phyloP scores from a whole-genome alignment of 2,329 filamentous ascomycete genomes.

The Paecilomyces variotii region DNA sequence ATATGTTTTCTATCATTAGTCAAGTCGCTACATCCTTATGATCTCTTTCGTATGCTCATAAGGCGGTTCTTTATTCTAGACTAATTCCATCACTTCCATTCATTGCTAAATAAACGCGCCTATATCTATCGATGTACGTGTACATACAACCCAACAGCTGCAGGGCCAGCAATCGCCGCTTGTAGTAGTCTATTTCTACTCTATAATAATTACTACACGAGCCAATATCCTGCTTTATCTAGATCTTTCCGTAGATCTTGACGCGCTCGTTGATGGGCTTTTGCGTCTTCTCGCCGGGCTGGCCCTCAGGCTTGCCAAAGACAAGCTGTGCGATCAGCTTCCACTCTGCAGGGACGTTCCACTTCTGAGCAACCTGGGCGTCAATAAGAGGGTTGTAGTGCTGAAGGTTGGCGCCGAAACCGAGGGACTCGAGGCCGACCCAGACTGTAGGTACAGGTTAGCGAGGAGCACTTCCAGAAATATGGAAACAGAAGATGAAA shows the following conservation, averaged over 20 bases:
- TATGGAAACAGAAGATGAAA: background rate
- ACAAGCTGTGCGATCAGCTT: slow-evolving; percentile 75
- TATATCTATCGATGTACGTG: background rate
- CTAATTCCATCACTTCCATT: background rate
- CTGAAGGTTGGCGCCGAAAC: slow-evolving; percentile 81
- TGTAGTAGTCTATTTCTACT: background rate
- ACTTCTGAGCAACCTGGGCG: slow-evolving; percentile 58
- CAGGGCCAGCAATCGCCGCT: background rate
- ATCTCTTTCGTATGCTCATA: too few relatives aligned
- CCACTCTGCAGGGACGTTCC: slow-evolving; percentile 66
- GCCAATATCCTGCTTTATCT: background rate
- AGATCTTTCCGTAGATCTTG: slow-evolving; percentile 49
- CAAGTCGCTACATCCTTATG: background rate
- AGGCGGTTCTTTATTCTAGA: background rate
- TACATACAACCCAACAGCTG: background rate
- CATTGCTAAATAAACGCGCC: background rate
- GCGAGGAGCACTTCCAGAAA: background rate
- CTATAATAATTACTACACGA: background rate
- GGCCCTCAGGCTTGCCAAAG: slow-evolving; percentile 56
- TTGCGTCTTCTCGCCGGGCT: slow-evolving; percentile 56
- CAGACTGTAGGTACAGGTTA: slow-evolving; percentile 44
- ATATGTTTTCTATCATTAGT: too few relatives aligned
- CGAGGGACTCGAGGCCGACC: slow-evolving; percentile 75
- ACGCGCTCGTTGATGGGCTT: slow-evolving; percentile 58
- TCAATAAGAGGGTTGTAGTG: slow-evolving; percentile 89